These are phyloP conservation scores for Calonectria hawksworthii DNA, from an alignment of 2,329 filamentous ascomycete genomes.

Conservation along the genomic window DNA sequence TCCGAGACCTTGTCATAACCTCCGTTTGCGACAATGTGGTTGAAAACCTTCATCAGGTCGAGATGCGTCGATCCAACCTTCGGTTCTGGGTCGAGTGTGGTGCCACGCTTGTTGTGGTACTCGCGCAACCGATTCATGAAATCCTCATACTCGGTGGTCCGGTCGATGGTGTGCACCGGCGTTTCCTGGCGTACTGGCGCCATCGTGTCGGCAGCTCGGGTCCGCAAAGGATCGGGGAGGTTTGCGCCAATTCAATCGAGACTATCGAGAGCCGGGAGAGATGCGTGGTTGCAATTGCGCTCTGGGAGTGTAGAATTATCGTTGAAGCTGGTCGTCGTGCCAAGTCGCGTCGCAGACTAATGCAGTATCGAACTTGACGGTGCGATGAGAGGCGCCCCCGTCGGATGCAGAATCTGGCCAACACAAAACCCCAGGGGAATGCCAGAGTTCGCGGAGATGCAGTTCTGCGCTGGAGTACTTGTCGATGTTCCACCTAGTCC, in stretches of 20 bases:
- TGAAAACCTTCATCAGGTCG: conserved; percentile 84
- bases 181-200: conserved; percentile 53
- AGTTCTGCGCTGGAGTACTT: conserved; percentile 6
- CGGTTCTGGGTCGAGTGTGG: conserved; percentile 82
- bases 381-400: neutral
- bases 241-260: neutral
- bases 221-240: neutral
- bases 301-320: neutral
- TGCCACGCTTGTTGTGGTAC: conserved; percentile 86
- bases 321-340: conserved; percentile 6
- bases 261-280: neutral
- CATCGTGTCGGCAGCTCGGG: conserved; percentile 43
- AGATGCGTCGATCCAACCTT: conserved; percentile 84
- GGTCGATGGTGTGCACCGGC: conserved; percentile 64
- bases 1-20: conserved; percentile 89
- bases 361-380: neutral
- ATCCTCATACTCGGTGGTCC: conserved; percentile 79
- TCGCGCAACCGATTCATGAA: conserved; percentile 81
- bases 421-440: neutral
- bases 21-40: conserved; percentile 80
- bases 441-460: conserved; percentile 16
- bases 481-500: conserved; percentile 26
- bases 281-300: conserved; percentile 20
- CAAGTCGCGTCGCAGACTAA: conserved; percentile 22
- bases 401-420: conserved; percentile 7